phyloP scores from a whole-genome alignment of 202 grass and related monocot genomes.

The Panicum hallii region DNA sequence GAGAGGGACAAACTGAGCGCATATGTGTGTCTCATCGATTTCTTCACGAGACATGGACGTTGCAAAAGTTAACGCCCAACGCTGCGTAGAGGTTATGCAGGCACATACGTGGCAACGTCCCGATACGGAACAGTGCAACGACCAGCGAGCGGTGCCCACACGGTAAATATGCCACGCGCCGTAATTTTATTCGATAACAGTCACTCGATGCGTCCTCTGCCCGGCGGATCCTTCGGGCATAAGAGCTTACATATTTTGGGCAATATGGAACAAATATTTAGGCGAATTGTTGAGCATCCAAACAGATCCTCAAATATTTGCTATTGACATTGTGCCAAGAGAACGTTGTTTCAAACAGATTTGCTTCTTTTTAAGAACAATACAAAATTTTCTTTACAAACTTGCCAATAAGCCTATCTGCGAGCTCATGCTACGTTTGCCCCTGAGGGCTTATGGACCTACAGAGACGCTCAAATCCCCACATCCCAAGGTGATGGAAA shows the following conservation, averaged over 20 bases:
- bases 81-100: no score
- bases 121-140: no score
- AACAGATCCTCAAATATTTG: neutral
- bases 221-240: no score
- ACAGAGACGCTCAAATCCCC: slow-evolving; percentile 1
- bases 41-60: no score
- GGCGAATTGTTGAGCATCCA: neutral
- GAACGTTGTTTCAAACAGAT: neutral
- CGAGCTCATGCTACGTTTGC: neutral
- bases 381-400: slow-evolving; percentile 29
- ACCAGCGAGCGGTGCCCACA: no score
- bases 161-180: no score
- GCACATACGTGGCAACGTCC: no score
- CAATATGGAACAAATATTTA: neutral
- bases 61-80: no score
- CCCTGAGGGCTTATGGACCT: neutral
- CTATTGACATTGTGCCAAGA: neutral
- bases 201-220: no score
- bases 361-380: neutral
- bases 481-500: slow-evolving; percentile 10
- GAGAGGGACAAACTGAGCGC: no score
- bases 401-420: neutral
- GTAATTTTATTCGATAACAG: no score
- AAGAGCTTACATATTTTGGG: neutral
- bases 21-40: no score